phyloP scores from a whole-genome alignment of 2,329 filamentous ascomycete species.

The Colletotrichum sojae region DNA sequence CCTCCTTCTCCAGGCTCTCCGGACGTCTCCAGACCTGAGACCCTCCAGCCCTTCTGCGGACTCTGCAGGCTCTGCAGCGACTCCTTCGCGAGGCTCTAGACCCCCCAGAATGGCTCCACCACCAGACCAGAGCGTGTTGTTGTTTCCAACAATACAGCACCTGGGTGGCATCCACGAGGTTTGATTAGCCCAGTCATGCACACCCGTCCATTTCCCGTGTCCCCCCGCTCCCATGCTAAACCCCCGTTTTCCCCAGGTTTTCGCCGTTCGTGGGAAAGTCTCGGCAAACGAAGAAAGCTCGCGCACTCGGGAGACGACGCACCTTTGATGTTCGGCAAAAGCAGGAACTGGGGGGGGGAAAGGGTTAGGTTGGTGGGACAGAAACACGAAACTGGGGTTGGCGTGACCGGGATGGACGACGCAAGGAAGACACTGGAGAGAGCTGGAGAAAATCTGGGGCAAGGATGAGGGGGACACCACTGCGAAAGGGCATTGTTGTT shows the following conservation, averaged over 20 bases:
- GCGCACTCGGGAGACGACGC: background rate
- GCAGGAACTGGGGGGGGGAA: slow-evolving; percentile 22
- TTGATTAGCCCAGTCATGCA: slow-evolving; percentile 24
- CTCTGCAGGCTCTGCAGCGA: too few species aligned
- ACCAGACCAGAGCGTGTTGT: background rate
- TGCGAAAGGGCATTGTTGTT: background rate
- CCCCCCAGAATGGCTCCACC: slow-evolving; percentile 19
- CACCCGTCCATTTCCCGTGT: background rate
- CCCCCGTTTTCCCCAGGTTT: slow-evolving; percentile 38
- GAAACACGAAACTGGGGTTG: slow-evolving; percentile 12
- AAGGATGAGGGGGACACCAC: slow-evolving; percentile 6
- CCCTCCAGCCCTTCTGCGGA: background rate
- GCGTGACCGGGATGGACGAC: slow-evolving; percentile 10
- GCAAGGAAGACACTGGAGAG: slow-evolving; percentile 15
- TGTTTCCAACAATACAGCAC: slow-evolving; percentile 5
- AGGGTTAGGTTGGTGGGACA: background rate
- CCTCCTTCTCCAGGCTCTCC: slow-evolving; percentile 27
- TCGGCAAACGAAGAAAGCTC: slow-evolving; percentile 6
- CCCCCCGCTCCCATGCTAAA: background rate
- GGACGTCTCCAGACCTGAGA: slow-evolving; percentile 1
- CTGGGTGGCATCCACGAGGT: too few species aligned
- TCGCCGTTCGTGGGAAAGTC: slow-evolving; percentile 2
- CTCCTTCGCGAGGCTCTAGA: slow-evolving; percentile 19
- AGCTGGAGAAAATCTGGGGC: slow-evolving; percentile 26
- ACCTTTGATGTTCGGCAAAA: slow-evolving; percentile 33